Evolutionary conservation across 148 eudicot species (phyloP), one percentile per base, ranked within the genome.

Genomic region (Amaranthus hypochondriacus): DNA sequence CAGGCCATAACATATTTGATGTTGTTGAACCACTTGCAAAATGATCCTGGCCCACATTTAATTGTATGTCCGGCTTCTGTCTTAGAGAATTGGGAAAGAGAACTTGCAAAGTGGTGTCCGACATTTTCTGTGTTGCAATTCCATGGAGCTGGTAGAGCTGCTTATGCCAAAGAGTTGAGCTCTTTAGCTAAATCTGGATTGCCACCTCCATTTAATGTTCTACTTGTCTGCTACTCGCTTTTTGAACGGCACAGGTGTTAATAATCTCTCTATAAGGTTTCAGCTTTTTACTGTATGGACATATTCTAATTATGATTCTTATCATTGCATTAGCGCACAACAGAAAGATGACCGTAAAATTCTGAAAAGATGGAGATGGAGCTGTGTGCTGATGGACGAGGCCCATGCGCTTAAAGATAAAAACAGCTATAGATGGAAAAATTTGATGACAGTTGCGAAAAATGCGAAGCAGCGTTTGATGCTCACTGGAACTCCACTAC

Each of bases 401-500:
- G 98, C 98, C 79, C 98, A 94, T 89, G 98, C 97, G 48, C 79
- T 94, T 76, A 94, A 94, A 84, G 97, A 94, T 80, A 94, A 86
- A 79, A 86, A 68, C 77, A 94, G 98, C 82, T 94, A 91, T 64
- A 91, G 98, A 81, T 94, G 98, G 98, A 94, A 94, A 80, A 94
- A 94, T 75, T 78, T 94, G 81, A 94, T 87, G 98, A 84, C 97
- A 68, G 90, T 94, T 78, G 98, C 98, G 62, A 85, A 81, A 66
- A 83, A 80, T 78, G 96, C 98, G 70, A 92, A 89, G 46, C 98
- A 94, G 79, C 96, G 98, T 43, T 79, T 94, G 79, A 89, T 94
- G 98, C 93, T 94, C 71, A 94, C 98, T 28, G 98, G 98, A 77
- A 94, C 98, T 59, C 98, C 98, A n/a, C 75, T 94, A 66, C 98